Base-by-base conservation (phyloP, 2,329 filamentous ascomycete genomes). In the Didymella segeticola region DNA sequence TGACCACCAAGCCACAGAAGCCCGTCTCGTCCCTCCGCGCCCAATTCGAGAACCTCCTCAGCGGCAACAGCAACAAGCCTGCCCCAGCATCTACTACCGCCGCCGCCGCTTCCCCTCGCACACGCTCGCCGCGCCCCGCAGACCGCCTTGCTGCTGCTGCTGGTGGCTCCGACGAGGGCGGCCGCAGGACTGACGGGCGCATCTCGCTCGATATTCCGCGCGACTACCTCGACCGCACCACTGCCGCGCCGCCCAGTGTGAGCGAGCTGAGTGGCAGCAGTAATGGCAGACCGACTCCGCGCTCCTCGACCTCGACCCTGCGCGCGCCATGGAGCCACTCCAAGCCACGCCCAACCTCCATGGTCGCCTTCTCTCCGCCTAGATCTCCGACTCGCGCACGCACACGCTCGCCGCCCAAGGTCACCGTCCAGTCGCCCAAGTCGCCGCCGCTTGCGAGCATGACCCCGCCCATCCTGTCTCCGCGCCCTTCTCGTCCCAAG, bases 11-110 rank as follows among this genome's bases (percentile, higher is more conserved):
- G 30, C 11, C 30, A 12, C 33, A 91, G 89, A 90, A 87, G 78
- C 89, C 91, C 22, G 90, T 95, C 43, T 95, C 90, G 45, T 93
- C 90, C 45, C 80, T 95, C 56, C 84, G 88, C 57, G 90, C 89
- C 59, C 87, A 89, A 66, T 95, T 93, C 73, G 90, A 95, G 79
- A 91, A 88, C 70, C 86, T 93, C 79, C 80, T 83, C 61, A 84
- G 62, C 53, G 62, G 64, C 17, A 71, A 70, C 63, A 69, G 64
- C 17, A 71, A 70, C 63, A 69, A 68, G 46, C 43, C 58, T 17
- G 57, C 62, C 53, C 56, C n/a, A n/a, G n/a, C n/a, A n/a, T n/a
- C n/a, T n/a, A n/a, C n/a, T n/a, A n/a, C n/a, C n/a, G n/a, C n/a
- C 56, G 9, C 53, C 61, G 11, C 55, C 70, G 46, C 65, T 8